These are phyloP conservation scores for Yamadazyma spencermartinsiae DNA, from an alignment of 1,139 yeast genomes.

Conservation along the genomic window DNA sequence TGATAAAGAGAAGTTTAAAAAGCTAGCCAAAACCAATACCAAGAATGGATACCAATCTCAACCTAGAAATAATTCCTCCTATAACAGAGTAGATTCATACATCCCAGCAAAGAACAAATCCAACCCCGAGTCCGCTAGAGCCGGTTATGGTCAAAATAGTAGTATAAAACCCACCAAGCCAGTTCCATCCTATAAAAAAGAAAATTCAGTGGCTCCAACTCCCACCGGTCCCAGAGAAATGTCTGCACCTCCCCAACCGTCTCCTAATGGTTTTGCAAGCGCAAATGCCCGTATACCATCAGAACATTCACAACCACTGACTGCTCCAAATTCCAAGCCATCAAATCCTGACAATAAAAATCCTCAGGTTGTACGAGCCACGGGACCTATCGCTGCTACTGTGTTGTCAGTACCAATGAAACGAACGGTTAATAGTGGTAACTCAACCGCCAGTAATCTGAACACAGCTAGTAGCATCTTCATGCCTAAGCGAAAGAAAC, in stretches of 20 bases:
- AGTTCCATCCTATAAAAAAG: no score
- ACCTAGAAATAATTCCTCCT: not conserved
- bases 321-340: no score
- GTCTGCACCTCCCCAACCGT: no score
- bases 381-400: not conserved
- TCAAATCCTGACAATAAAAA: not conserved
- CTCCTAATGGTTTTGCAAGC: no score
- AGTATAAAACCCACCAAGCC: no score
- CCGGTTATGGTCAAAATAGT: no score
- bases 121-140: no score
- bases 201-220: conserved; percentile 1
- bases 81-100: not conserved
- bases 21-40: conserved; percentile 6
- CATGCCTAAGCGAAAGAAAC: conserved; percentile 12
- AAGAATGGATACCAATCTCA: not conserved
- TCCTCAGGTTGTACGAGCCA: not conserved
- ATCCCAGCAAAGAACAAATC: not conserved
- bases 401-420: not conserved
- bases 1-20: conserved; percentile 64
- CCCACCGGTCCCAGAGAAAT: not conserved
- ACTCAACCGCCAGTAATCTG: not conserved
- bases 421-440: not conserved
- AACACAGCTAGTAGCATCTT: conserved; percentile 9
- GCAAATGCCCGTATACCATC: no score
- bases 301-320: no score